phyloP scores from a whole-genome alignment of 371 early-diverging fungal species.

The Batrachochytrium dendrobatidis region DNA sequence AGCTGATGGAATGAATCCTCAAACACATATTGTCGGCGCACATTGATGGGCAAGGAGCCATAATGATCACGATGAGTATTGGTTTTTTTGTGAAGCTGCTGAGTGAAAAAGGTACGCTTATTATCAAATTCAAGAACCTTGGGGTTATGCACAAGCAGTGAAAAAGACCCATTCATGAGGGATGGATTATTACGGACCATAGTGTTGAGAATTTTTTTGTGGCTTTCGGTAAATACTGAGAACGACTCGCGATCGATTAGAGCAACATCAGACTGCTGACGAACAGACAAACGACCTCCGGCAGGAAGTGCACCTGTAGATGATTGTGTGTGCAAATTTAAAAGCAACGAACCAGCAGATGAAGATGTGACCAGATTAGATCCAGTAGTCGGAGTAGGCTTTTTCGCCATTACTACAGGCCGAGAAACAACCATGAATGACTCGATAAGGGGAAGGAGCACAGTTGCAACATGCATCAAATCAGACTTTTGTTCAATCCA shows the following conservation, averaged over 20 bases:
- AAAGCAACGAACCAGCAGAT: too few relatives aligned
- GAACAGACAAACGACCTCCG: not conserved
- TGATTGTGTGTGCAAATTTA: too few relatives aligned
- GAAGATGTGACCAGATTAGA: too few relatives aligned
- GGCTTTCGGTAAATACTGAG: slow-evolving; percentile 90
- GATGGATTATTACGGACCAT: slow-evolving; percentile 96
- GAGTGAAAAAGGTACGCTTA: slow-evolving; percentile 94
- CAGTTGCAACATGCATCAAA: slow-evolving; percentile 84
- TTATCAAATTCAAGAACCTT: slow-evolving; percentile 98
- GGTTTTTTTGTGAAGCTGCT: slow-evolving; percentile 82
- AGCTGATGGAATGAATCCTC: slow-evolving; percentile 94
- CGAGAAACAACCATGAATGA: slow-evolving; percentile 94
- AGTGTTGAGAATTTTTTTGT: slow-evolving; percentile 91
- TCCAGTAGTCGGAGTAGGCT: slow-evolving; percentile 4
- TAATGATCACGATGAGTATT: slow-evolving; percentile 51
- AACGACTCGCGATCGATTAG: slow-evolving; percentile 49
- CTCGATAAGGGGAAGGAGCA: slow-evolving; percentile 89
- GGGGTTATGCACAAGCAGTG: slow-evolving; percentile 91
- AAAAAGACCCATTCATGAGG: slow-evolving; percentile 92
- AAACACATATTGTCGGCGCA: slow-evolving; percentile 90
- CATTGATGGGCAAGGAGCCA: slow-evolving; percentile 74
- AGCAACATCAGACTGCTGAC: slow-evolving; percentile 15
- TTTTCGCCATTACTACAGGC: slow-evolving; percentile 29
- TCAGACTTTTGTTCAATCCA: slow-evolving; percentile 68
- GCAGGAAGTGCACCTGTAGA: not conserved